Conservation (phyloP, 352 stramenopile species). For the Phytophthora nicotianae region DNA sequence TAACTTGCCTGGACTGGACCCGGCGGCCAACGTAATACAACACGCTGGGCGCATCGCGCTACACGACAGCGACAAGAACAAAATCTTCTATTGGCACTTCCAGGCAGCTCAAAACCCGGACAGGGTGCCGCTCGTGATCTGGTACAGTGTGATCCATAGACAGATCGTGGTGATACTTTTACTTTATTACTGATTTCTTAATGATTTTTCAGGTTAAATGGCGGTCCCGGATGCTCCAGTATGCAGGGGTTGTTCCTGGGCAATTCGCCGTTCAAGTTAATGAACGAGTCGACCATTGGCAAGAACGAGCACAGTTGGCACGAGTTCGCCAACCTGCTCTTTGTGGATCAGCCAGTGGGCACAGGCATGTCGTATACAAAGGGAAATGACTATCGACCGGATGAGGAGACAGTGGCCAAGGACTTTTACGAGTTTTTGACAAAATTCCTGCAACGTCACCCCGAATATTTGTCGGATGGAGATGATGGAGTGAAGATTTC, state of each 20-base stretch:
- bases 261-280: slow-evolving; percentile 73
- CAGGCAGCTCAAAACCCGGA: slow-evolving; percentile 47
- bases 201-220: slow-evolving; percentile 64
- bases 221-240: slow-evolving; percentile 82
- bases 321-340: slow-evolving; percentile 76
- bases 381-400: slow-evolving; percentile 54
- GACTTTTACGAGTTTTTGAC: slow-evolving; percentile 95
- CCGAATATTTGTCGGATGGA: slow-evolving; percentile 59
- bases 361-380: slow-evolving; percentile 78
- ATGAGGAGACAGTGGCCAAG: slow-evolving; percentile 51
- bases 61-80: slow-evolving; percentile 50
- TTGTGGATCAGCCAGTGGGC: slow-evolving; percentile 83
- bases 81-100: slow-evolving; percentile 88
- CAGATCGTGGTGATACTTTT: slow-evolving; percentile 5
- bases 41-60: slow-evolving; percentile 69
- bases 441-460: slow-evolving; percentile 92
- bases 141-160: slow-evolving; percentile 36
- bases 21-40: slow-evolving; percentile 59
- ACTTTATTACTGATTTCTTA: slow-evolving; percentile 9
- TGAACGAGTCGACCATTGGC: slow-evolving; percentile 52
- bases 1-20: slow-evolving; percentile 58
- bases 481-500: slow-evolving; percentile 47
- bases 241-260: slow-evolving; percentile 81
- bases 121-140: slow-evolving; percentile 69
- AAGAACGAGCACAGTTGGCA: slow-evolving; percentile 83